Conservation (phyloP, 352 stramenopile species). For the Pythium oligandrum region DNA sequence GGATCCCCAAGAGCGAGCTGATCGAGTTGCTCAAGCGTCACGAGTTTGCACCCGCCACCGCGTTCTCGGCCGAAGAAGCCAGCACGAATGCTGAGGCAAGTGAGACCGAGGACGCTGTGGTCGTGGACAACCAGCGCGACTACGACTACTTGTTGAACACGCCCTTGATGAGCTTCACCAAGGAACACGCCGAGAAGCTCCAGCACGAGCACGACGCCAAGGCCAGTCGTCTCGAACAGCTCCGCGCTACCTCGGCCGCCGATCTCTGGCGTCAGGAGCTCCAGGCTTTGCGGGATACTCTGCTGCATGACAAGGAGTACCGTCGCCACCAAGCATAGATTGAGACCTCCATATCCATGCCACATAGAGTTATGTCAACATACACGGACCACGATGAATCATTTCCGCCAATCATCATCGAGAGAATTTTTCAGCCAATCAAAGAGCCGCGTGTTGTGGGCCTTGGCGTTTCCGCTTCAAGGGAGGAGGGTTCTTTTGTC, state of each 20-base stretch:
- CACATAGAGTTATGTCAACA: too few relatives aligned
- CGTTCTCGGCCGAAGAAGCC: conserved; percentile 36
- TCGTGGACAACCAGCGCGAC: conserved; percentile 31
- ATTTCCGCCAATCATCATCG: conserved; percentile 8
- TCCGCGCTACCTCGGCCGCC: conserved; percentile 80
- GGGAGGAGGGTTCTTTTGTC: conserved; percentile 13
- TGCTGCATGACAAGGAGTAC: conserved; percentile 73
- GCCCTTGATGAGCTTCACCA: conserved; percentile 97
- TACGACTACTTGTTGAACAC: conserved; percentile 99
- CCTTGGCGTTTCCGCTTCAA: conserved; percentile 14
- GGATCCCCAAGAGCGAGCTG: conserved; percentile 57
- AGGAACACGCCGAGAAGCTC: conserved; percentile 92
- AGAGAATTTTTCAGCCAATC: conserved; percentile 18
- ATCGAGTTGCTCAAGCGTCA: conserved; percentile 44
- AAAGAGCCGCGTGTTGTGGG: not conserved
- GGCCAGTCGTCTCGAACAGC: conserved; percentile 75
- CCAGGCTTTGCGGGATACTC: conserved; percentile 36
- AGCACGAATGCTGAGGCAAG: conserved; percentile 8
- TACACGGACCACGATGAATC: not conserved
- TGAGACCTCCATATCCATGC: not conserved
- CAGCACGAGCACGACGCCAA: conserved; percentile 89
- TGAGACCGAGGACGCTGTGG: conserved; percentile 20
- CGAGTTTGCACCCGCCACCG: conserved; percentile 41
- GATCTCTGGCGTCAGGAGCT: conserved; percentile 87
- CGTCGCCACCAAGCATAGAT: conserved; percentile 14